Conservation (phyloP, 768 basidiomycete species). For the Boletus reticulatus region DNA sequence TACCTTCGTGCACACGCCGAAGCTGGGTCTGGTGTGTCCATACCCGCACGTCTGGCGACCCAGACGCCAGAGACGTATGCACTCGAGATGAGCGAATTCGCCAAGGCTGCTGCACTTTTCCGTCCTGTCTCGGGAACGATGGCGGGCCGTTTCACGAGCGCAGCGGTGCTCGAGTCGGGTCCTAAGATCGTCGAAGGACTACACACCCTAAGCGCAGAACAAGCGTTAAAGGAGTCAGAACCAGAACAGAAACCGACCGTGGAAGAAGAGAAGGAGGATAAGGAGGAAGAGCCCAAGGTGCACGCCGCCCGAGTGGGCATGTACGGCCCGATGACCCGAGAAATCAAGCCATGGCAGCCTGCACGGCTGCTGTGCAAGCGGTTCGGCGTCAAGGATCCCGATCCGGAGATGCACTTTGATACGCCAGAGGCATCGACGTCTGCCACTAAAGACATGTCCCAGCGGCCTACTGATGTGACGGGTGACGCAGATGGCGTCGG, state of each 20-base stretch:
- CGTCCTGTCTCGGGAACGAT: conserved; percentile 91
- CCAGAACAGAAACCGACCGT: conserved; percentile 39
- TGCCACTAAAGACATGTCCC: conserved; percentile 13
- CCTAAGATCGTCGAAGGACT: conserved; percentile 66
- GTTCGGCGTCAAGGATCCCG: conserved; percentile 88
- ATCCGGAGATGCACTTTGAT: conserved; percentile 49
- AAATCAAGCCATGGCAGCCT: conserved; percentile 73
- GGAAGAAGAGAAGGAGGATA: conserved; percentile 31
- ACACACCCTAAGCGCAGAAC: conserved; percentile 51
- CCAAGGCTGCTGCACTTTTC: conserved; percentile 85
- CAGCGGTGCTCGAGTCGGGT: conserved; percentile 65
- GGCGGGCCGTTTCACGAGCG: conserved; percentile 91
- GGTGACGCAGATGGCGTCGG: not conserved
- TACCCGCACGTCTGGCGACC: conserved; percentile 50
- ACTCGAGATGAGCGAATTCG: conserved; percentile 82
- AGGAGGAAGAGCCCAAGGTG: conserved; percentile 69
- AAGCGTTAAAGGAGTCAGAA: conserved; percentile 35
- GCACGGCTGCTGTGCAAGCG: conserved; percentile 87
- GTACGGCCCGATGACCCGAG: conserved; percentile 87
- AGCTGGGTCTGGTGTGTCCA: conserved; percentile 39
- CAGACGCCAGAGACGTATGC: conserved; percentile 71
- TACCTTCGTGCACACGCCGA: conserved; percentile 76
- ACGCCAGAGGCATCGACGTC: conserved; percentile 25
- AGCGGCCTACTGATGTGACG: not conserved
- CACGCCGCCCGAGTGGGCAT: conserved; percentile 84